These are phyloP conservation scores for Fusarium armeniacum DNA, from an alignment of 2,329 filamentous ascomycete genomes.

Conservation along the genomic window DNA sequence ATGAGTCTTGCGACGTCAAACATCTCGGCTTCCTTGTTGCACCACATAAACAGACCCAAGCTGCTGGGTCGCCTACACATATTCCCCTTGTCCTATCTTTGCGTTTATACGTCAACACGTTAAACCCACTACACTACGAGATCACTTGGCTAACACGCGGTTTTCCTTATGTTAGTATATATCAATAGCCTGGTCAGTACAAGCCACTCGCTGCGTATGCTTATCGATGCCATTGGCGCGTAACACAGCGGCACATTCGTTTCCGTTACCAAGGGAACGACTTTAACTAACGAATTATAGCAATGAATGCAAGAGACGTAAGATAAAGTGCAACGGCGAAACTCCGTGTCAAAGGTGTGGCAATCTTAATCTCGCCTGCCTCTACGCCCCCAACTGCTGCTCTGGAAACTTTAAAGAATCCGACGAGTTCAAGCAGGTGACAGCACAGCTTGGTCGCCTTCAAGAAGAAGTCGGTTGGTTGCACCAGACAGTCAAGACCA, in stretches of 20 bases:
- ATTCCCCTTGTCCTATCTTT: slow-evolving; percentile 5
- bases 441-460: slow-evolving; percentile 77
- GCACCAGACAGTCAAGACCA: slow-evolving; percentile 76
- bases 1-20: slow-evolving; percentile 1
- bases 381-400: slow-evolving; percentile 77
- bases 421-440: slow-evolving; percentile 89
- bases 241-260: background rate
- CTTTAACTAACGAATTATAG: slow-evolving; percentile 54
- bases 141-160: slow-evolving; percentile 37
- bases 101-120: slow-evolving; percentile 1
- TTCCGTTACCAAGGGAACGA: background rate
- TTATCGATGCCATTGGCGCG: background rate
- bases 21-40: slow-evolving; percentile 21
- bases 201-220: background rate
- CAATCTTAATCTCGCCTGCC: slow-evolving; percentile 74
- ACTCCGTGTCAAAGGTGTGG: slow-evolving; percentile 76
- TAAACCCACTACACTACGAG: background rate
- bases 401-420: slow-evolving; percentile 90
- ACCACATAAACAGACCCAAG: slow-evolving; percentile 26
- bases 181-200: slow-evolving; percentile 71
- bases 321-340: slow-evolving; percentile 81
- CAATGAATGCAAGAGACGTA: slow-evolving; percentile 81
- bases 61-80: slow-evolving; percentile 6
- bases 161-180: slow-evolving; percentile 62
- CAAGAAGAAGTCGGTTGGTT: slow-evolving; percentile 89